These are phyloP conservation scores for Ramularia collo-cygni DNA, from an alignment of 2,329 filamentous ascomycete species.

Conservation along the genomic window DNA sequence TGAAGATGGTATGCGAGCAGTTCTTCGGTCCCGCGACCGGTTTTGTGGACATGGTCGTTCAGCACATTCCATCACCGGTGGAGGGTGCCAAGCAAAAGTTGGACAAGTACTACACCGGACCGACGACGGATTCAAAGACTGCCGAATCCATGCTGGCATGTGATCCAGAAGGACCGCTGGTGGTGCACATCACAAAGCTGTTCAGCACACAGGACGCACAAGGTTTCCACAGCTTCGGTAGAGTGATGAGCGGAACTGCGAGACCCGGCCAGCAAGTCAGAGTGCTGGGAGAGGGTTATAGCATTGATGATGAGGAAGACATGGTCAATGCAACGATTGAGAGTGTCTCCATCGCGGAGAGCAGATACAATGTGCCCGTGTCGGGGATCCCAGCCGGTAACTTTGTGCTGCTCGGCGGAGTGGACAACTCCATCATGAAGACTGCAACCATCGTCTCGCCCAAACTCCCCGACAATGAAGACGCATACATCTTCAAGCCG, in stretches of 20 bases:
- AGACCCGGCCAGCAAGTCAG: slow-evolving; percentile 75
- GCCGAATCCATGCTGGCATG: slow-evolving; percentile 74
- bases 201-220: slow-evolving; percentile 89
- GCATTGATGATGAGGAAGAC: slow-evolving; percentile 94
- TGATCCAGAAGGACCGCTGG: slow-evolving; percentile 80
- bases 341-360: slow-evolving; percentile 84
- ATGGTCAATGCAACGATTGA: slow-evolving; percentile 82
- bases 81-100: slow-evolving; percentile 71
- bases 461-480: slow-evolving; percentile 76
- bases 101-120: slow-evolving; percentile 86
- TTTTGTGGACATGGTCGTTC: slow-evolving; percentile 91
- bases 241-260: slow-evolving; percentile 87
- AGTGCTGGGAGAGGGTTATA: slow-evolving; percentile 91
- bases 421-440: slow-evolving; percentile 98
- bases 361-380: slow-evolving; percentile 84
- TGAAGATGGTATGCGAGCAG: slow-evolving; percentile 85
- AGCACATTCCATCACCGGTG: slow-evolving; percentile 80
- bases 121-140: slow-evolving; percentile 67
- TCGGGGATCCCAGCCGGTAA: slow-evolving; percentile 92
- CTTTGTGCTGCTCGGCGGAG: slow-evolving; percentile 81
- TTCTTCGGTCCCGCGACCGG: slow-evolving; percentile 88
- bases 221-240: slow-evolving; percentile 80
- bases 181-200: slow-evolving; percentile 89
- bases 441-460: slow-evolving; percentile 82
- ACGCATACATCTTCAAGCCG: slow-evolving; percentile 91